A percentile compares a stretch with the other conserved stretches of the same genome.
Evolutionary conservation across 2,329 filamentous ascomycete species (phyloP).

Genomic region (Talaromyces sp.): DNA sequence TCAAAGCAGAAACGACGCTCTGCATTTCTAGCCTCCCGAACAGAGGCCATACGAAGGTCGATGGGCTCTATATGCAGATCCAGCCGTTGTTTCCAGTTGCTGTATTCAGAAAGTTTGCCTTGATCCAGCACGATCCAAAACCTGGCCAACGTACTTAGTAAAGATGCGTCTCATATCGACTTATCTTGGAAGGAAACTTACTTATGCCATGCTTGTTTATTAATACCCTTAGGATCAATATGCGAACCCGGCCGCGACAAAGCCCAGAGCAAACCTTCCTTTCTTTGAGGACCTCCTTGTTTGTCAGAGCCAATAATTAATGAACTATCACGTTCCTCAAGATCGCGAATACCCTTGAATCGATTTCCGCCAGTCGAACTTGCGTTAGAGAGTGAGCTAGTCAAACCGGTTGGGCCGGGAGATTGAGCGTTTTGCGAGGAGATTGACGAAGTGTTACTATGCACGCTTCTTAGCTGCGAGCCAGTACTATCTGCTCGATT

Average conservation of each 20-base stretch:
- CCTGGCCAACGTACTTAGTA: slow-evolving; percentile 45
- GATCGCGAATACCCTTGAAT: slow-evolving; percentile 88
- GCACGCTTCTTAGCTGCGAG: slow-evolving; percentile 59
- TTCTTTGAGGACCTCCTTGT: slow-evolving; percentile 65
- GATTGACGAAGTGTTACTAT: slow-evolving; percentile 46
- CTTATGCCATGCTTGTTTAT: slow-evolving; percentile 99
- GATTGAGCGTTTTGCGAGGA: slow-evolving; percentile 39
- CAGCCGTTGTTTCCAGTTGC: slow-evolving; percentile 97
- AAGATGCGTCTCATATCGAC: not conserved
- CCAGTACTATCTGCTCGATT: slow-evolving; percentile 71
- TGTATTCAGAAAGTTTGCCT: slow-evolving; percentile 94
- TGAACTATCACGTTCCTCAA: slow-evolving; percentile 75
- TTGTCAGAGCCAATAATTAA: slow-evolving; percentile 53
- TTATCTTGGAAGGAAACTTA: slow-evolving; percentile 47
- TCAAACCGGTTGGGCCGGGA: slow-evolving; percentile 23
- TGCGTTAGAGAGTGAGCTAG: slow-evolving; percentile 21
- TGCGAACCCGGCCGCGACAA: slow-evolving; percentile 89
- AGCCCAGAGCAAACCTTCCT: slow-evolving; percentile 93
- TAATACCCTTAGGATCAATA: slow-evolving; percentile 89
- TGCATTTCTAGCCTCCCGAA: slow-evolving; percentile 89
- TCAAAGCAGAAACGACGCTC: slow-evolving; percentile 97
- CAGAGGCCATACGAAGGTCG: slow-evolving; percentile 92
- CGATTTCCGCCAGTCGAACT: slow-evolving; percentile 44
- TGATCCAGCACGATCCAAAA: slow-evolving; percentile 99
- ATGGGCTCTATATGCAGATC: slow-evolving; percentile 98